Conservation (phyloP, 306 rosid genomes). For the Trifolium fragiferum region DNA sequence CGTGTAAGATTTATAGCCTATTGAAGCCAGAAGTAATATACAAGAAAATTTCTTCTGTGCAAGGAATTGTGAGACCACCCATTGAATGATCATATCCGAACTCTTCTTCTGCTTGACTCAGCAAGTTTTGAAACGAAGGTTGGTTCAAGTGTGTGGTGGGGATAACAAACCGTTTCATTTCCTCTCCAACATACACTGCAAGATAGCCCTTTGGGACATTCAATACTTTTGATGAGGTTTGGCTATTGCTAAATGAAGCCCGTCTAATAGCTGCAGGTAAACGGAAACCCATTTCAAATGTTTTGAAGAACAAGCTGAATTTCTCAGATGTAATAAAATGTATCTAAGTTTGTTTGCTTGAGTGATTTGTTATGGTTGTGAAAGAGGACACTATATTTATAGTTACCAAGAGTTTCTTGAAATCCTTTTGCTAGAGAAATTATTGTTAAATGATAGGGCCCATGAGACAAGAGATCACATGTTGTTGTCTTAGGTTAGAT, state of each 20-base stretch:
- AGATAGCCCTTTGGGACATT: slow-evolving; percentile 37
- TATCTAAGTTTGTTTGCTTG: background rate
- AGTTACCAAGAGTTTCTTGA: background rate
- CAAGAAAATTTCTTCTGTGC: slow-evolving; percentile 43
- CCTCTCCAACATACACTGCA: slow-evolving; percentile 53
- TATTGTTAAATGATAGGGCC: slow-evolving; percentile 7
- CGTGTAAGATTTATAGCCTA: background rate
- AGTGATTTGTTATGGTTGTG: slow-evolving; percentile 19
- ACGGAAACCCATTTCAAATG: slow-evolving; percentile 36
- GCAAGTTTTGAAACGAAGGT: slow-evolving; percentile 49
- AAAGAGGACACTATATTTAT: slow-evolving; percentile 15
- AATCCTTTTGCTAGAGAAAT: slow-evolving; percentile 3
- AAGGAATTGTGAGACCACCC: slow-evolving; percentile 54
- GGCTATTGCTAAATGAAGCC: slow-evolving; percentile 15
- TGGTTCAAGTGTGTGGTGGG: slow-evolving; percentile 51
- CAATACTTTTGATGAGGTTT: slow-evolving; percentile 13
- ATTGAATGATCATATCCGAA: slow-evolving; percentile 50
- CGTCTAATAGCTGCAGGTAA: slow-evolving; percentile 32
- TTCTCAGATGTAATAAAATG: slow-evolving; percentile 4
- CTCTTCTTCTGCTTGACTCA: slow-evolving; percentile 46
- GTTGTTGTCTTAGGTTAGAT: slow-evolving; percentile 32
- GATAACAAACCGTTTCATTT: slow-evolving; percentile 40
- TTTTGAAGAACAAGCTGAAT: slow-evolving; percentile 11
- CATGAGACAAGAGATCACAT: slow-evolving; percentile 39
- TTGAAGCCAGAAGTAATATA: slow-evolving; percentile 44